Evolutionary conservation across 2,329 filamentous ascomycete species (phyloP).

Genomic region (Arthrobotrys entomopaga): DNA sequence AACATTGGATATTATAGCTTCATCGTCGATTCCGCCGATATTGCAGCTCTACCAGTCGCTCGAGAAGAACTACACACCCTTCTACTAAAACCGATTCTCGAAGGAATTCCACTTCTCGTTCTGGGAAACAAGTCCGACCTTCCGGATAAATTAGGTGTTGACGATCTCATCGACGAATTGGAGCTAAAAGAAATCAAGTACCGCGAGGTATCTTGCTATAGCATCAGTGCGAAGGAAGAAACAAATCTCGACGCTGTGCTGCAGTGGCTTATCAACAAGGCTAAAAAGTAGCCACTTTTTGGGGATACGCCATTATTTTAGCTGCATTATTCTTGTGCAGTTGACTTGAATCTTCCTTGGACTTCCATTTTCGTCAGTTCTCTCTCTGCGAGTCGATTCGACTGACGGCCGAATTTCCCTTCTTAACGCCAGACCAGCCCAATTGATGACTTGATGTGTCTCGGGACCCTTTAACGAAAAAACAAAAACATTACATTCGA

Average conservation of each 20-base stretch:
- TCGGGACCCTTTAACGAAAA: constrained; percentile 46
- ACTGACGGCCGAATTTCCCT: constrained; percentile 41
- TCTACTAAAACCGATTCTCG: constrained; percentile 82
- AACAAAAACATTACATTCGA: constrained; percentile 29
- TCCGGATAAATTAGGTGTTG: constrained; percentile 86
- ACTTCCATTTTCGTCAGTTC: constrained; percentile 15
- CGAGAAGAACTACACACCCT: constrained; percentile 92
- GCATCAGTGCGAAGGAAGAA: constrained; percentile 98
- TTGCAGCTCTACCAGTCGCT: constrained; percentile 77
- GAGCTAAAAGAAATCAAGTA: constrained; percentile 88
- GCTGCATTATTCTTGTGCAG: constrained; percentile 14
- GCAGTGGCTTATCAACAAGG: constrained; percentile 93
- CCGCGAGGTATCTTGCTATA: constrained; percentile 97
- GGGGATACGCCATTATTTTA: constrained; percentile 17
- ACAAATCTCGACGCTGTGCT: constrained; percentile 97
- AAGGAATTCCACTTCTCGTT: constrained; percentile 90
- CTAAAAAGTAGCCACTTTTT: constrained; percentile 72
- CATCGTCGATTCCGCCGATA: constrained; percentile 95
- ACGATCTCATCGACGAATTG: constrained; percentile 92
- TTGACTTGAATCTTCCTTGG: constrained; percentile 9
- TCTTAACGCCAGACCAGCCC: constrained; percentile 27
- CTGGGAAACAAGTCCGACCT: constrained; percentile 98
- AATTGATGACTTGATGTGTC: constrained; percentile 55
- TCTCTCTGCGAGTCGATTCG: constrained; percentile 36
- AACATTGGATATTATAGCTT: constrained; percentile 68